Conservation (phyloP, 2,329 filamentous ascomycete genomes). For the Fusarium sp. region DNA sequence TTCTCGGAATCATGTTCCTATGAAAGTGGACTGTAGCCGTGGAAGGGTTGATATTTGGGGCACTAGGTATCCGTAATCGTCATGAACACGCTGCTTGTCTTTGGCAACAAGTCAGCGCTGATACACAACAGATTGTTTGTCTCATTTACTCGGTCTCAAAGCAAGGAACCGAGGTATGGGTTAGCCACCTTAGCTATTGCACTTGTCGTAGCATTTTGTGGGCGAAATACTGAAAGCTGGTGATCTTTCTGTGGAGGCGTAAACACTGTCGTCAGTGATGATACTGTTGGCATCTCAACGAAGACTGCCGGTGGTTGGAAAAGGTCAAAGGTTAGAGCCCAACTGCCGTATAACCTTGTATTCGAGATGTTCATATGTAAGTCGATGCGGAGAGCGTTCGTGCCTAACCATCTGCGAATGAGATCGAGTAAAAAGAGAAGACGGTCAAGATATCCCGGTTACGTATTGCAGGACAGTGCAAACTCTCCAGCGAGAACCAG, state of each 20-base stretch:
- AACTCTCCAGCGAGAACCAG: slow-evolving; percentile 13
- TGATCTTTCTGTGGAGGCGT: not conserved
- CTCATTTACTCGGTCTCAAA: not conserved
- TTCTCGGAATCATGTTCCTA: slow-evolving; percentile 14
- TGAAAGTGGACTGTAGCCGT: slow-evolving; percentile 10
- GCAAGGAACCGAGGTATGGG: not conserved
- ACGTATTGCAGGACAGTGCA: slow-evolving; percentile 20
- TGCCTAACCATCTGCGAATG: slow-evolving; percentile 19
- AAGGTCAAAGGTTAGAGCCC: slow-evolving; percentile 20
- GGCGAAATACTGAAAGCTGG: not conserved
- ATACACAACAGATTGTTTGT: slow-evolving; percentile 6
- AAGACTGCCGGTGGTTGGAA: slow-evolving; percentile 7
- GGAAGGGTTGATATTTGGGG: slow-evolving; percentile 7
- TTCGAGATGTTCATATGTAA: slow-evolving; percentile 10
- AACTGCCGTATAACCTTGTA: slow-evolving; percentile 24
- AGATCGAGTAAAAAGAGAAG: slow-evolving; percentile 11
- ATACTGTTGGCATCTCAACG: not conserved
- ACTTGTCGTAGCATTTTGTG: not conserved
- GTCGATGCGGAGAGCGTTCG: slow-evolving; percentile 16
- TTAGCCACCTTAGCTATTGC: not conserved
- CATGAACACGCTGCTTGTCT: slow-evolving; percentile 6
- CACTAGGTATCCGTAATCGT: not conserved
- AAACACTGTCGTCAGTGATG: slow-evolving; percentile 6
- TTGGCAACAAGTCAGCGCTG: slow-evolving; percentile 3
- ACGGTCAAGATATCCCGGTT: slow-evolving; percentile 9